These are phyloP conservation scores for Breynia disticha DNA, from an alignment of 441 rosid species.

Conservation along the genomic window DNA sequence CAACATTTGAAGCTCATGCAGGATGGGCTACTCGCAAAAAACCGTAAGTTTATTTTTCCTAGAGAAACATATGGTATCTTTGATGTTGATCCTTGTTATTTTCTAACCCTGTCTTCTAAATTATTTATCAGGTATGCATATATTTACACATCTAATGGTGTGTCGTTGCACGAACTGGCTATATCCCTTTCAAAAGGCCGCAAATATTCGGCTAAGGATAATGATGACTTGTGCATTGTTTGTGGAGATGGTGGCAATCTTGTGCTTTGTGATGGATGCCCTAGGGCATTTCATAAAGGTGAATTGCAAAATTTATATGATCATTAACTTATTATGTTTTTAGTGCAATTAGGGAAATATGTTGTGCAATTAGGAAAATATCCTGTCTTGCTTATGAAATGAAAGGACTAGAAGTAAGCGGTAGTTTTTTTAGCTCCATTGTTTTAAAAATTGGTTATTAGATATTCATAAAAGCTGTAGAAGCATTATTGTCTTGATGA, in stretches of 20 bases:
- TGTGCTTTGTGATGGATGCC: constrained; percentile 83
- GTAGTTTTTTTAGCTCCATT: too few species aligned
- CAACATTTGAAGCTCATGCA: constrained; percentile 95
- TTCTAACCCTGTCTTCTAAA: constrained; percentile 4
- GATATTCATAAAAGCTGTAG: too few species aligned
- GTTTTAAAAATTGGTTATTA: too few species aligned
- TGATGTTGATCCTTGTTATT: neutral
- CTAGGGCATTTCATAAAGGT: constrained; percentile 98
- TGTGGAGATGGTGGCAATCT: constrained; percentile 85
- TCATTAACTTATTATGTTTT: constrained; percentile 9
- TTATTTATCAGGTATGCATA: constrained; percentile 60
- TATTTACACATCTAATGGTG: constrained; percentile 90
- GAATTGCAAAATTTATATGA: constrained; percentile 13
- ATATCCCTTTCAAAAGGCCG: constrained; percentile 73
- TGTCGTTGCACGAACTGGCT: constrained; percentile 93
- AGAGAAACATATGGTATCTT: constrained; percentile 9
- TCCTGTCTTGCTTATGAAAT: too few species aligned
- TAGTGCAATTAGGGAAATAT: too few species aligned
- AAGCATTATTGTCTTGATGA: too few species aligned
- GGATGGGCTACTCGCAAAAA: constrained; percentile 97
- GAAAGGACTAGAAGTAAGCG: too few species aligned
- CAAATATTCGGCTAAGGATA: constrained; percentile 64
- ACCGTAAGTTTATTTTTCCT: constrained; percentile 47
- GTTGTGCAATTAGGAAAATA: too few species aligned
- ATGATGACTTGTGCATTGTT: constrained; percentile 71